A percentile compares a stretch with the other conserved stretches of the same genome.
These are phyloP conservation scores for Coemansia sp. DNA, from an alignment of 192 early-diverging fungal genomes.

Conservation along the genomic window DNA sequence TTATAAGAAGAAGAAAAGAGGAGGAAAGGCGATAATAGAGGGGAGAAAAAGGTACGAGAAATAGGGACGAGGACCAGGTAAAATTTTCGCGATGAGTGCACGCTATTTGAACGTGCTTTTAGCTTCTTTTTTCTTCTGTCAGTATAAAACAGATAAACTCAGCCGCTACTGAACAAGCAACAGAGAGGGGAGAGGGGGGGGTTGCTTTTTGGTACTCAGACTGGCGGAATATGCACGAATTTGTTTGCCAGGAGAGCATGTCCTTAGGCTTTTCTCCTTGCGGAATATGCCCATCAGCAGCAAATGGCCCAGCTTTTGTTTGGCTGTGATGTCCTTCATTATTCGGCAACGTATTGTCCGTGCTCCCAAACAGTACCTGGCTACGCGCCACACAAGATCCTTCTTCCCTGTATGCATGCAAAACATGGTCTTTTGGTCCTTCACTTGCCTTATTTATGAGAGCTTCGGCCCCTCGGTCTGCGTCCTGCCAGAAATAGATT, in stretches of 20 bases:
- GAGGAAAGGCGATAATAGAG: constrained; percentile 2
- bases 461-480: not conserved
- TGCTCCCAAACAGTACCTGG: not conserved
- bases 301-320: not conserved
- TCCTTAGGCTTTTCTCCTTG: not conserved
- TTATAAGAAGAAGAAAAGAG: constrained; percentile 2
- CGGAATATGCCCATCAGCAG: not conserved
- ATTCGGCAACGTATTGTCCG: not conserved
- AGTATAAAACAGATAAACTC: not conserved
- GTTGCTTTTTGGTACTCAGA: not conserved
- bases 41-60: constrained; percentile 12
- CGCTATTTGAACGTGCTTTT: not conserved
- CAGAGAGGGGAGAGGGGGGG: not conserved
- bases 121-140: not conserved
- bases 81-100: not conserved
- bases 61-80: not conserved
- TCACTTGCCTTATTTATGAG: not conserved
- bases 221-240: not conserved
- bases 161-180: not conserved
- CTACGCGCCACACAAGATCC: not conserved
- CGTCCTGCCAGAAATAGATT: not conserved
- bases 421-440: not conserved
- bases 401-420: constrained; percentile 4
- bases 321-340: not conserved
- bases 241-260: not conserved